Base-by-base conservation (phyloP, 306 rosid genomes). In the Pyrus pyrifolia region DNA sequence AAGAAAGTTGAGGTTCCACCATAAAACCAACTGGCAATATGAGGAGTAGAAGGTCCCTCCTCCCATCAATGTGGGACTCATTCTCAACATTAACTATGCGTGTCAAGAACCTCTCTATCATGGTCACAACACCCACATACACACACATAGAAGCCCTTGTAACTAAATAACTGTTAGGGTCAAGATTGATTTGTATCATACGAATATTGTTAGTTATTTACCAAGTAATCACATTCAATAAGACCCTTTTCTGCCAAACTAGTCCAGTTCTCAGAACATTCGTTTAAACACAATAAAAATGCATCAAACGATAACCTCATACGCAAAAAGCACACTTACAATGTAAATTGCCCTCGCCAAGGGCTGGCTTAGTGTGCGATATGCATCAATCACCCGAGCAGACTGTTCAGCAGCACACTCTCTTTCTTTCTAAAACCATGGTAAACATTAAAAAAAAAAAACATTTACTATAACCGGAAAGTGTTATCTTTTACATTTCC, bases 331-430 rank as follows among this genome's bases (percentile, higher is more conserved):
- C 38, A 70, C 51, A 64, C 95, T 90, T 82, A 95, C 99, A 77
- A 95, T 69, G 81, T 95, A 95, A 76, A 89, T 86, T 27, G 79
- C 96, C 82, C 99, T 87, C 15, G 87, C 86, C 85, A 95, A 86
- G n/a, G 99, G 93, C 65, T 81, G 89, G 82, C 81, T 85, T 67
- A 95, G 97, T 0, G 97, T 95, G 35, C 68, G 83, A 77, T 86
- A 92, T 5, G 99, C 99, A 87, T 95, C 91, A 72, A 87, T 92
- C 79, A 95, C 97, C 81, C 90, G 88, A 69, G 93, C 92, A 85
- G 98, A 95, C 83, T 95, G 99, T 58, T 87, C 96, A 21, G 98
- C 97, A 70, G 99, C 93, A 82, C 84, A 89, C 68, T 83, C 97
- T 81, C 92, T 89, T 85, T 95, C 99, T 81, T 75, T 78, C 99